Conservation (phyloP, 192 early-diverging fungal genomes). For the Umbelopsis sp. region DNA sequence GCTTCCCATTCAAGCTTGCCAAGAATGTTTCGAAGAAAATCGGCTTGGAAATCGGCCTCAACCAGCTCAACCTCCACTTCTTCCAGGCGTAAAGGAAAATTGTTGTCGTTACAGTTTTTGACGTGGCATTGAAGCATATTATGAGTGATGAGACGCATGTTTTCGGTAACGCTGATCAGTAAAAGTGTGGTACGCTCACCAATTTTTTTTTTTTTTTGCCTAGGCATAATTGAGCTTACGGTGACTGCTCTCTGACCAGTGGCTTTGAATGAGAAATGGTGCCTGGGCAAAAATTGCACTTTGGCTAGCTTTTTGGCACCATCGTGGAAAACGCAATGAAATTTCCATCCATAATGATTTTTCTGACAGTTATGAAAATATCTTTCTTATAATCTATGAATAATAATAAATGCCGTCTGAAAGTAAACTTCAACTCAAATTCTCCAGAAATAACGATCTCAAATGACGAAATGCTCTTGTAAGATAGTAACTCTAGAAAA, state of each 20-base stretch:
- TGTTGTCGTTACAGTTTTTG: slow-evolving; percentile 88
- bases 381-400: neutral
- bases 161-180: neutral
- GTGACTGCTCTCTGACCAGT: no score
- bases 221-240: no score
- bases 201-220: no score
- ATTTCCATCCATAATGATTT: no score
- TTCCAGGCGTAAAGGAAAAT: slow-evolving; percentile 89
- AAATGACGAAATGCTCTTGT: no score
- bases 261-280: no score
- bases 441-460: neutral
- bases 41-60: slow-evolving; percentile 87
- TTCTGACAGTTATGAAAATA: neutral
- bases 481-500: neutral
- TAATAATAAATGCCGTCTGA: neutral
- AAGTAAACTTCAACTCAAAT: neutral
- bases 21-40: slow-evolving; percentile 83
- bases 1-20: slow-evolving; percentile 81
- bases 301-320: no score
- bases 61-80: slow-evolving; percentile 81
- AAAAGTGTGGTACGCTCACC: neutral
- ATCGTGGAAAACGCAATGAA: no score
- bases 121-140: slow-evolving; percentile 99
- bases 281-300: no score
- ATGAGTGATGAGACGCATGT: slow-evolving; percentile 93